Conservation (phyloP, 2,329 filamentous ascomycete species). For the Harringtonia lauricola region DNA sequence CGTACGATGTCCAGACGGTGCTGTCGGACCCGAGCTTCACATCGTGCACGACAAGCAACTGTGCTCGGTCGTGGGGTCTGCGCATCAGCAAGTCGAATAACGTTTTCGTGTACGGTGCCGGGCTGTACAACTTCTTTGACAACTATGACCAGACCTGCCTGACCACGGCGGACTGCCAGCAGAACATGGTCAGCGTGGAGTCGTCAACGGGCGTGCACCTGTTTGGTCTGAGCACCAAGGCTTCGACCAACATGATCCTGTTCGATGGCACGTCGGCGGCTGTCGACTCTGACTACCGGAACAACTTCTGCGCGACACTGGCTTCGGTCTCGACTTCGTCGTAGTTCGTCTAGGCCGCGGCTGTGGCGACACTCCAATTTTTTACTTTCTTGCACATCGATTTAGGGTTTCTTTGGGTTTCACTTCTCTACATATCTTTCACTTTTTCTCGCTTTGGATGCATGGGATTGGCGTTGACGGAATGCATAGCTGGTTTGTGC, state of each 20-base stretch:
- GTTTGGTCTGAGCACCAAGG: constrained; percentile 65
- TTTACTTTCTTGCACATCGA: too few species aligned
- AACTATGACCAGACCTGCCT: constrained; percentile 69
- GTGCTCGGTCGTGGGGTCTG: constrained; percentile 69
- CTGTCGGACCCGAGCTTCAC: constrained; percentile 61
- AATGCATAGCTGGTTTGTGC: too few species aligned
- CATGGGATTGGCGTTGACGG: too few species aligned
- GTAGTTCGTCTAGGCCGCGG: background rate
- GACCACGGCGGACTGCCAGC: constrained; percentile 56
- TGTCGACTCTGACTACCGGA: constrained; percentile 50
- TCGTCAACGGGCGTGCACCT: constrained; percentile 46
- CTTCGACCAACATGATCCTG: constrained; percentile 61
- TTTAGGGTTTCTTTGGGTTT: background rate
- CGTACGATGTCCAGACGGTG: constrained; percentile 46
- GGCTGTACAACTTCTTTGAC: constrained; percentile 75
- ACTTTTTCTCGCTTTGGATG: background rate
- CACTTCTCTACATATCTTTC: background rate
- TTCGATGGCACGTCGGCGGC: constrained; percentile 43
- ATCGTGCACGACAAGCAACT: constrained; percentile 38
- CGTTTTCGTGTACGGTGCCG: constrained; percentile 59
- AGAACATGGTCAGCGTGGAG: constrained; percentile 66
- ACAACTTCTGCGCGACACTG: constrained; percentile 53
- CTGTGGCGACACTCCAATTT: too few species aligned
- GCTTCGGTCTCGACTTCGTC: constrained; percentile 31
- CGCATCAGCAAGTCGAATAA: constrained; percentile 57